Conservation (phyloP, 495 filamentous ascomycete species). For the Hypoxylon trugodes region DNA sequence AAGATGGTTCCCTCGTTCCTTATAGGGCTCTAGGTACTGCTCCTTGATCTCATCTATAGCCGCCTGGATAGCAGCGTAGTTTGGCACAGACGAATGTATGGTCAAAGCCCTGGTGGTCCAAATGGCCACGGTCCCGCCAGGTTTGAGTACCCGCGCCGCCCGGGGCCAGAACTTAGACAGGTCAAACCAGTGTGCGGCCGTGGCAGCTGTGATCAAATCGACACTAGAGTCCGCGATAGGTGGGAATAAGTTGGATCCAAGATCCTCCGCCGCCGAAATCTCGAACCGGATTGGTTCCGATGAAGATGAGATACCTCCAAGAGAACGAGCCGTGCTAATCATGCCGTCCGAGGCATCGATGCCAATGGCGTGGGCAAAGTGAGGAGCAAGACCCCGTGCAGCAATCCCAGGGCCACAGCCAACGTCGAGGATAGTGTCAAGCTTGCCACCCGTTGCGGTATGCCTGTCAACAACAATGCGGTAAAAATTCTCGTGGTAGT, state of each 20-base stretch:
- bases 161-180: conserved; percentile 12
- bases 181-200: conserved; percentile 15
- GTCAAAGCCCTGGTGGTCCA: background rate
- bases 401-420: conserved; percentile 2
- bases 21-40: background rate
- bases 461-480: background rate
- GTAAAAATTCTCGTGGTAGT: background rate
- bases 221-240: background rate
- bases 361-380: conserved; percentile 11
- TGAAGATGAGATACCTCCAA: conserved; percentile 5
- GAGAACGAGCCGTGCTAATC: conserved; percentile 5
- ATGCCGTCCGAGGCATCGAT: conserved; percentile 15
- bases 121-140: conserved; percentile 12
- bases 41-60: background rate
- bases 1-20: background rate
- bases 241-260: conserved; percentile 3
- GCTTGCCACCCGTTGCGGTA: background rate
- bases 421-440: conserved; percentile 6
- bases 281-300: conserved; percentile 15
- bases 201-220: conserved; percentile 15
- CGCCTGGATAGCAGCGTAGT: background rate
- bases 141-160: conserved; percentile 13
- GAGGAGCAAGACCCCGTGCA: background rate
- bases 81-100: conserved; percentile 2
- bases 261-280: conserved; percentile 2